These are phyloP conservation scores for Candida alai DNA, from an alignment of 805 yeast species.

Conservation along the genomic window DNA sequence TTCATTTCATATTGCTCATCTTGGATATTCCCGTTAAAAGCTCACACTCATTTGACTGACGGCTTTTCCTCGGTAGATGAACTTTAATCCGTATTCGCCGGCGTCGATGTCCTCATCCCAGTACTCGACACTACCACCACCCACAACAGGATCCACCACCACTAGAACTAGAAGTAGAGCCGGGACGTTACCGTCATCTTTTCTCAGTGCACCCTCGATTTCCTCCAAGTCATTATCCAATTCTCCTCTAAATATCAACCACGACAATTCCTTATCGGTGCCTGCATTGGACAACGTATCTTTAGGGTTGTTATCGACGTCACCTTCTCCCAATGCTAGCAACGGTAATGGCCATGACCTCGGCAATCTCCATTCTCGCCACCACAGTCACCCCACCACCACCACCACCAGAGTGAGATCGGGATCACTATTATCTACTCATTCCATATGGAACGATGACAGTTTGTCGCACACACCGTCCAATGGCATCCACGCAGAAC, in stretches of 20 bases:
- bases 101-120: constrained; percentile 1
- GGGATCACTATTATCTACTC: constrained; percentile 47
- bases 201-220: constrained; percentile 18
- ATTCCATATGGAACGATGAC: constrained; percentile 60
- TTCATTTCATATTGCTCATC: too few relatives aligned
- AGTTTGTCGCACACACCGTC: constrained; percentile 17
- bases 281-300: constrained; percentile 7
- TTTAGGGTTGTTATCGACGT: constrained; percentile 1
- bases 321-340: background rate
- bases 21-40: too few relatives aligned
- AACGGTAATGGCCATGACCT: too few relatives aligned
- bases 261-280: constrained; percentile 30
- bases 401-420: constrained; percentile 45
- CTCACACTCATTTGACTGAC: too few relatives aligned
- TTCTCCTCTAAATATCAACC: constrained; percentile 13
- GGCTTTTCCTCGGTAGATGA: too few relatives aligned
- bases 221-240: constrained; percentile 5
- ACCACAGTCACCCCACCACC: constrained; percentile 5
- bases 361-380: background rate
- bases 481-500: constrained; percentile 12
- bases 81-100: constrained; percentile 4
- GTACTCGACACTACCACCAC: constrained; percentile 2
- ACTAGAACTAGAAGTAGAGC: constrained; percentile 60
- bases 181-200: constrained; percentile 72
- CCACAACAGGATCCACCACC: background rate